phyloP scores from a whole-genome alignment of 1,284 basidiomycete genomes.

The Erythrobasidium hasegawianum region DNA sequence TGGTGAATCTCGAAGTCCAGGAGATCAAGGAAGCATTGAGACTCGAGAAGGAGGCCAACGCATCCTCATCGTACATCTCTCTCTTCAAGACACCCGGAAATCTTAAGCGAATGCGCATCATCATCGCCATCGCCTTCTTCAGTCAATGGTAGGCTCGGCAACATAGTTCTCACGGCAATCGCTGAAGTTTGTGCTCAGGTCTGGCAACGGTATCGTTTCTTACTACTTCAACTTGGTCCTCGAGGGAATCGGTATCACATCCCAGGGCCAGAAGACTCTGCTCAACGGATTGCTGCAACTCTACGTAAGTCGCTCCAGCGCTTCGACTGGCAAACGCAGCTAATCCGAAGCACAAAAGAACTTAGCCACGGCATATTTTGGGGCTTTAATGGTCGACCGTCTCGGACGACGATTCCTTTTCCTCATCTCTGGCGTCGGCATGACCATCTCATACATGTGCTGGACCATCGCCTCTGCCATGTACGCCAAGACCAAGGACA shows the following conservation, averaged over 20 bases:
- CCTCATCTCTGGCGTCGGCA: conserved; percentile 60
- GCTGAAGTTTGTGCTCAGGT: too few species aligned
- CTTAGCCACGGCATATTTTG: conserved; percentile 56
- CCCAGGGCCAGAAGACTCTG: conserved; percentile 14
- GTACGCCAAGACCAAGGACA: conserved; percentile 53
- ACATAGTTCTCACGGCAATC: too few species aligned
- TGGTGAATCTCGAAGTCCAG: conserved; percentile 67
- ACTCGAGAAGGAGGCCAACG: conserved; percentile 60
- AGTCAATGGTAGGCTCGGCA: too few species aligned
- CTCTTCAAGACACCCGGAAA: conserved; percentile 62
- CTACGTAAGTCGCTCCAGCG: background rate
- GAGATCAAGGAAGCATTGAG: conserved; percentile 68
- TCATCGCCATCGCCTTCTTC: conserved; percentile 58
- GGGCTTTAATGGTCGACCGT: conserved; percentile 55
- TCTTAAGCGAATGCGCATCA: conserved; percentile 63
- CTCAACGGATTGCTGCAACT: conserved; percentile 35
- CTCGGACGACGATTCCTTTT: conserved; percentile 63
- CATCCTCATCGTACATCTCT: conserved; percentile 38
- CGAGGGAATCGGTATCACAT: conserved; percentile 16
- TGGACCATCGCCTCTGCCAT: conserved; percentile 68
- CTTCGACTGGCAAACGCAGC: background rate
- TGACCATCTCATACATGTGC: conserved; percentile 64
- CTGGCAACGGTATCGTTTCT: conserved; percentile 67
- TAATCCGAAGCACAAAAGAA: conserved; percentile 48
- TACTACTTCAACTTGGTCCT: conserved; percentile 44